Evolutionary conservation across 352 stramenopile genomes (phyloP).

Genomic region (Globisporangium nagaii): DNA sequence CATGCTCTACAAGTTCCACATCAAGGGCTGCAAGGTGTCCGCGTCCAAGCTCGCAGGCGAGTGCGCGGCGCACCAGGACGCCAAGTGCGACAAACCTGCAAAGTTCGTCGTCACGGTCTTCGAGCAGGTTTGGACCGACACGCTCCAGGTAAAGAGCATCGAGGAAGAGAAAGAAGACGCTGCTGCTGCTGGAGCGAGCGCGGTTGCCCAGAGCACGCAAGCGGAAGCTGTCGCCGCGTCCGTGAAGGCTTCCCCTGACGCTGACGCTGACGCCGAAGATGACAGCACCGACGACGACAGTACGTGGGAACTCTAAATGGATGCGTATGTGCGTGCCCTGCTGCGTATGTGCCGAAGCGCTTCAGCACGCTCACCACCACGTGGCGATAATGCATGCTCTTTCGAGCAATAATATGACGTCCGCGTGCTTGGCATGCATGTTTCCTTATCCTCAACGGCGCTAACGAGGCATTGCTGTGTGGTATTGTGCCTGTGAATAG

Average conservation of each 20-base stretch:
- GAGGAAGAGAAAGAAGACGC: neutral
- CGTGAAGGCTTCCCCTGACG: neutral
- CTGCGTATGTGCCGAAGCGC: neutral
- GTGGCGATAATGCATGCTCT: neutral
- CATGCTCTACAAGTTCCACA: conserved; percentile 71
- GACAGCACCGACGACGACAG: no score
- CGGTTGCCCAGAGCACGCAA: no score
- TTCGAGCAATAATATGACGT: no score
- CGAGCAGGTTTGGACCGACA: conserved; percentile 57
- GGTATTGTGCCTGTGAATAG: neutral
- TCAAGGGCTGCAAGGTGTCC: conserved; percentile 44
- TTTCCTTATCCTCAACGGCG: neutral
- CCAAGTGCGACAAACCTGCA: conserved; percentile 17
- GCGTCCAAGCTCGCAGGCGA: conserved; percentile 28
- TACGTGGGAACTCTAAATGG: conserved; percentile 11
- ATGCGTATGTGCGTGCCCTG: neutral
- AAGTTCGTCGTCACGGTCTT: conserved; percentile 53
- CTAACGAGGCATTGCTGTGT: neutral
- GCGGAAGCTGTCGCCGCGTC: neutral
- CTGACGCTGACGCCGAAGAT: neutral
- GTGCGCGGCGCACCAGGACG: conserved; percentile 20
- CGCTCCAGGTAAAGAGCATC: conserved; percentile 59
- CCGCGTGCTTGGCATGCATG: neutral
- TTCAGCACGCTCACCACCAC: neutral
- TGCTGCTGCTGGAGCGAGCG: neutral